These are phyloP conservation scores for Prunus mongolica DNA, from an alignment of 306 rosid species.

Conservation along the genomic window DNA sequence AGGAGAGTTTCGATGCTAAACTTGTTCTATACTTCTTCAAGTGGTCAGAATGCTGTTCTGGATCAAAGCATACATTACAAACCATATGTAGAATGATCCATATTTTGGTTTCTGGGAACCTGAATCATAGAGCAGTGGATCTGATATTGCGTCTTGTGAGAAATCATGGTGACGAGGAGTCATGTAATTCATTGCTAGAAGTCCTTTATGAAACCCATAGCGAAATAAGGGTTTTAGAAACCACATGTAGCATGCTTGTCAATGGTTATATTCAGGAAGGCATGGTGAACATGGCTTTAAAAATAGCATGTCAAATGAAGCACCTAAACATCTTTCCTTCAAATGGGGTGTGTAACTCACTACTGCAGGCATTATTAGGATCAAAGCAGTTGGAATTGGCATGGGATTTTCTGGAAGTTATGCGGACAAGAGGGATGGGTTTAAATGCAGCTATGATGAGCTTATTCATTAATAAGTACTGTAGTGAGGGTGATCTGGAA, in stretches of 20 bases:
- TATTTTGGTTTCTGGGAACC: slow-evolving; percentile 35
- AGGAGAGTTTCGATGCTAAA: slow-evolving; percentile 31
- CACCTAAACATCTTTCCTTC: slow-evolving; percentile 29
- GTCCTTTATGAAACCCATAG: slow-evolving; percentile 15
- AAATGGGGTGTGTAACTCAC: slow-evolving; percentile 12
- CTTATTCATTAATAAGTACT: slow-evolving; percentile 31
- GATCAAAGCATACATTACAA: slow-evolving; percentile 18
- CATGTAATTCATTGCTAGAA: slow-evolving; percentile 7
- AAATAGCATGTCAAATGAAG: slow-evolving; percentile 25
- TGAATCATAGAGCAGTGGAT: slow-evolving; percentile 39
- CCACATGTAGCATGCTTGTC: slow-evolving; percentile 30
- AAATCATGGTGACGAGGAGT: slow-evolving; percentile 11
- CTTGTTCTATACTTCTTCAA: slow-evolving; percentile 28
- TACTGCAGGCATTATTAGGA: slow-evolving; percentile 22
- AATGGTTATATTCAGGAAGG: slow-evolving; percentile 26
- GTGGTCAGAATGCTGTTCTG: slow-evolving; percentile 28
- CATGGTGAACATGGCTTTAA: slow-evolving; percentile 22
- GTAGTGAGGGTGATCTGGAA: slow-evolving; percentile 24
- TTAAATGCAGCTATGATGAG: slow-evolving; percentile 23
- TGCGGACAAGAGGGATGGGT: slow-evolving; percentile 19
- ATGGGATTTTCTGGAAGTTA: slow-evolving; percentile 29
- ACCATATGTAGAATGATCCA: slow-evolving; percentile 34
- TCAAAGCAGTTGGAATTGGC: slow-evolving; percentile 21
- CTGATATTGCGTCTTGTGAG: slow-evolving; percentile 21
- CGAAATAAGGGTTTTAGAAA: slow-evolving; percentile 26